Base-by-base conservation (phyloP, 192 early-diverging fungal species). In the Geranomyces michiganensis region DNA sequence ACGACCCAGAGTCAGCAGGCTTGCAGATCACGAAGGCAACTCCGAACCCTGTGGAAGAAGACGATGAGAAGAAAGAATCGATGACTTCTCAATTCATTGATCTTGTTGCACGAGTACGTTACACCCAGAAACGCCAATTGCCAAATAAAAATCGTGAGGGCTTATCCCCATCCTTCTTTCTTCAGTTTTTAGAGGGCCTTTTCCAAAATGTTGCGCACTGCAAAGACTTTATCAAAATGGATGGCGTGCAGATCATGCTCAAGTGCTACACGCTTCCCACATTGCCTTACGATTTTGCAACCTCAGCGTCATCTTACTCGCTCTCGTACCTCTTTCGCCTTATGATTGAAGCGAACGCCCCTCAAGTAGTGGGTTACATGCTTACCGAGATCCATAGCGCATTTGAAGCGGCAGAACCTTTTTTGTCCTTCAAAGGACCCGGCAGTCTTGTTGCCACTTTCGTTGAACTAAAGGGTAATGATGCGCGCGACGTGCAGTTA, bases 151-250 rank as follows among this genome's bases (percentile, higher is more conserved):
- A n/a, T n/a, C n/a, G 10, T 14, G 46, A 47, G 12, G 46, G 19
- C 46, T 10, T 47, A 47, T 53, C 17, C 24, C 7, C 6, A 53
- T 60, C 30, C 24, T 7, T 4, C 0, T 73, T 80, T 14, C 79
- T 79, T 30, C 77, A 84, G 71, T 93, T 96, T 68, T 80, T 94
- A 43, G 93, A 96, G 63, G 93, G 93, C 8, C 79, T 94, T 31
- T 94, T 96, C 71, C 91, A 93, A 62, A 93, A 91, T 67, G 76
- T 81, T 22, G 65, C 83, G 10, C 92, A 92, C 71, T 86, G 82
- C n/a, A 83, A 83, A 43, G 94, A 93, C 31, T 91, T 94, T 63
- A 78, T 92, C 22, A 82, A 87, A 30, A 69, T 79, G 19, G 79
- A 81, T n/a, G 92, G 92, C 8, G 72, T 90, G 8, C 78, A 87